phyloP scores from a whole-genome alignment of 2,329 filamentous ascomycete species.

The Colletotrichum sp. region DNA sequence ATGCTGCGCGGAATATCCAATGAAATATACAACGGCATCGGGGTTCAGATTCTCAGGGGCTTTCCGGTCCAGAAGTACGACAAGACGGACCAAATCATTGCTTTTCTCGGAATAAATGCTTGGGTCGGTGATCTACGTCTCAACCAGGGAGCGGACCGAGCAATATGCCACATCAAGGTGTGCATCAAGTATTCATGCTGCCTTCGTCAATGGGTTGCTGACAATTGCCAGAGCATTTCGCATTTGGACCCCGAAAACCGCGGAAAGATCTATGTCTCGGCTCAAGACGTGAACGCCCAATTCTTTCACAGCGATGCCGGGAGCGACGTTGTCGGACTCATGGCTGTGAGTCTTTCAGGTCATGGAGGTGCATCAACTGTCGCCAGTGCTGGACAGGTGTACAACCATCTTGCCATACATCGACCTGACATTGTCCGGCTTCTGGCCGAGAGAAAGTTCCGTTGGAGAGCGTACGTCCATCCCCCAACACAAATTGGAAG shows the following conservation, averaged over 20 bases:
- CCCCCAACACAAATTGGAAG: not conserved
- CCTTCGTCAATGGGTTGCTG: not conserved
- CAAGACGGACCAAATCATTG: not conserved
- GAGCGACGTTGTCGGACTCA: not conserved
- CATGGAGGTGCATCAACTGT: not conserved
- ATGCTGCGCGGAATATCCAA: not conserved
- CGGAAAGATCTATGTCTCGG: not conserved
- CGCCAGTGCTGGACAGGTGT: not conserved
- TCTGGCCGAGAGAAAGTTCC: not conserved
- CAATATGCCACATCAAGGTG: not conserved
- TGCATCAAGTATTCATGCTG: not conserved
- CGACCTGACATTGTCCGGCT: not conserved
- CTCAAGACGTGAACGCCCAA: not conserved
- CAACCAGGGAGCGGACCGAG: not conserved
- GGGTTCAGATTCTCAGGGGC: not conserved
- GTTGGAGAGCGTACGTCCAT: not conserved
- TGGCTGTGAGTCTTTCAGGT: not conserved
- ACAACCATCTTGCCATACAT: not conserved
- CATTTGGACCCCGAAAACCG: not conserved
- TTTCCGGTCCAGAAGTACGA: not conserved
- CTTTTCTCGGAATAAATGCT: not conserved
- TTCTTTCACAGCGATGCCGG: not conserved
- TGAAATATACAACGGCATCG: not conserved
- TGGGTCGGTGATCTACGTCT: not conserved
- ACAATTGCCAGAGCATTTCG: not conserved